Conservation (phyloP, 2,329 filamentous ascomycete species). For the Daldinia sp. region DNA sequence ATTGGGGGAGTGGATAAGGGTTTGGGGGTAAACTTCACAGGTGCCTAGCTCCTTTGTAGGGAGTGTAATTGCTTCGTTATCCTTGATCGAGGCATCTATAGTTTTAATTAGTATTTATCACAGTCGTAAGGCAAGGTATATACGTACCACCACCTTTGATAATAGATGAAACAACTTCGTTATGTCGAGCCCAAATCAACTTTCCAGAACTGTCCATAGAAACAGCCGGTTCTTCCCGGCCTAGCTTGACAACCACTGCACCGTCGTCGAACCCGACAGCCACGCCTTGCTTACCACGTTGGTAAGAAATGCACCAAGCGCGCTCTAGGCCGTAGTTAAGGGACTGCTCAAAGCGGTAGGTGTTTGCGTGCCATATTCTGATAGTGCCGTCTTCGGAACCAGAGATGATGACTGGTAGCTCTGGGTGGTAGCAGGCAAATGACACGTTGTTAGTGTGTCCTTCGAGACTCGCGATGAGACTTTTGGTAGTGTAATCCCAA, state of each 20-base stretch:
- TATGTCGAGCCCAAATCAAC: slow-evolving; percentile 94
- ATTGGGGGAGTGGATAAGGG: slow-evolving; percentile 93
- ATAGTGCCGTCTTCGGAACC: slow-evolving; percentile 97
- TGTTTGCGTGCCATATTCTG: slow-evolving; percentile 99
- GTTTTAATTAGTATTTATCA: slow-evolving; percentile 41
- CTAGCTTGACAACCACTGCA: slow-evolving; percentile 97
- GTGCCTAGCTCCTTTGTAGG: slow-evolving; percentile 94
- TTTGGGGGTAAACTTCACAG: slow-evolving; percentile 96
- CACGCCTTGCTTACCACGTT: slow-evolving; percentile 91
- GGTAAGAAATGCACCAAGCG: slow-evolving; percentile 97
- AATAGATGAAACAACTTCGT: slow-evolving; percentile 91
- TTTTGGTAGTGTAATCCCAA: slow-evolving; percentile 99
- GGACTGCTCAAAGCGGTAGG: slow-evolving; percentile 94
- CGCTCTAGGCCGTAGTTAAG: slow-evolving; percentile 95
- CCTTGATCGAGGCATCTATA: slow-evolving; percentile 80
- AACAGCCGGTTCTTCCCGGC: slow-evolving; percentile 94
- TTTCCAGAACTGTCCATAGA: slow-evolving; percentile 98
- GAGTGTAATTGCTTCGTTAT: slow-evolving; percentile 84
- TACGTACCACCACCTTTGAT: slow-evolving; percentile 82
- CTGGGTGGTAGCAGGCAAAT: slow-evolving; percentile 97
- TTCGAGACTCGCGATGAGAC: slow-evolving; percentile 93
- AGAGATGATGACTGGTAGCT: slow-evolving; percentile 95
- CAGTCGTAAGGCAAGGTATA: neutral
- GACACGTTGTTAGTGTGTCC: slow-evolving; percentile 98
- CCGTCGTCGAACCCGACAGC: slow-evolving; percentile 98